phyloP scores from a whole-genome alignment of 768 basidiomycete genomes.

The Russula foetens region DNA sequence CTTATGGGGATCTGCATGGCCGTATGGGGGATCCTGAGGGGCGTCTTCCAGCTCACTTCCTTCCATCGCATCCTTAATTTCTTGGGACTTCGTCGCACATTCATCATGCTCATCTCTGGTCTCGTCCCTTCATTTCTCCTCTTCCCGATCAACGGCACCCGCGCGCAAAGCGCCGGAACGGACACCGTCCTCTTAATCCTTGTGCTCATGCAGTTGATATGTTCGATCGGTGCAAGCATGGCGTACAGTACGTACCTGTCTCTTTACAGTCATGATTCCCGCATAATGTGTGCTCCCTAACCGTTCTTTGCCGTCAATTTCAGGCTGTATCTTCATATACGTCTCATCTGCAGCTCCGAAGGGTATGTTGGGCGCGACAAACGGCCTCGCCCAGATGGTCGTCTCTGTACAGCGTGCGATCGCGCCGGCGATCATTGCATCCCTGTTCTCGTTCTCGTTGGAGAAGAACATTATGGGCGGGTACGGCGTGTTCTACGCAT shows the following conservation, averaged over 20 bases:
- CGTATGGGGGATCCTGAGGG: neutral
- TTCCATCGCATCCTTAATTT: neutral
- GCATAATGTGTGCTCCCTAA: no score
- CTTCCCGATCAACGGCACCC: neutral
- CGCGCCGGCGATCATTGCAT: slow-evolving; percentile 44
- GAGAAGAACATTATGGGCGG: slow-evolving; percentile 34
- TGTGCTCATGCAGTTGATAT: neutral
- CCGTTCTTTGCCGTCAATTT: no score
- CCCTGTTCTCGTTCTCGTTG: slow-evolving; percentile 28
- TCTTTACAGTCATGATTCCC: no score
- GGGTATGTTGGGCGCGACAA: slow-evolving; percentile 38
- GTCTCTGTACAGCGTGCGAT: slow-evolving; percentile 39
- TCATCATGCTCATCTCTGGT: neutral
- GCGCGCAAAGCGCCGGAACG: neutral
- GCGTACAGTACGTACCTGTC: neutral
- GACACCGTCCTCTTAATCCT: neutral
- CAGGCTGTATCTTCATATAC: slow-evolving; percentile 30
- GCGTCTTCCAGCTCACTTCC: neutral
- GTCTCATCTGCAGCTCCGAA: slow-evolving; percentile 25
- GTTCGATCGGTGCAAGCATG: neutral
- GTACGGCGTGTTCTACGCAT: slow-evolving; percentile 23
- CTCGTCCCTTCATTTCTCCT: neutral
- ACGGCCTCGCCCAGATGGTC: slow-evolving; percentile 46
- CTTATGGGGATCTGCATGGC: neutral
- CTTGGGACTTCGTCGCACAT: neutral